Evolutionary conservation across 2,329 filamentous ascomycete species (phyloP).

Genomic region (Alternaria infectoria): DNA sequence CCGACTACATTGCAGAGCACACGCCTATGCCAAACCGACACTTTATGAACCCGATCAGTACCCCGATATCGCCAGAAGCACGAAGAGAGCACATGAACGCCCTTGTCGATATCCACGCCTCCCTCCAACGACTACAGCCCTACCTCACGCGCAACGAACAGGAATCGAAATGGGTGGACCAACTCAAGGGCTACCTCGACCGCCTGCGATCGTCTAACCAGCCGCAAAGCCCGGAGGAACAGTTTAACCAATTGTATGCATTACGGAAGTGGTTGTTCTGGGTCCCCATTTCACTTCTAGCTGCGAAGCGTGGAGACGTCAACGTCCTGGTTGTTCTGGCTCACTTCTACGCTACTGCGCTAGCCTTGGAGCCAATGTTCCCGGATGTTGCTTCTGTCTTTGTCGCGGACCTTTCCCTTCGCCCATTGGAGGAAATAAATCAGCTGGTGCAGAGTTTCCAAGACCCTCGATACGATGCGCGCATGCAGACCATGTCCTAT

Average conservation of each 20-base stretch:
- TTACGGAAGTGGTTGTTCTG: constrained; percentile 94
- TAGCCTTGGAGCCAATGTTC: constrained; percentile 89
- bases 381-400: constrained; percentile 90
- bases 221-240: constrained; percentile 69
- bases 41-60: constrained; percentile 69
- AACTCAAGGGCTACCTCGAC: constrained; percentile 56
- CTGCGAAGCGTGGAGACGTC: constrained; percentile 76
- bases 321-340: constrained; percentile 83
- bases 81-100: constrained; percentile 62
- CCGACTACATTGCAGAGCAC: constrained; percentile 80
- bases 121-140: constrained; percentile 53
- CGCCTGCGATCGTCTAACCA: constrained; percentile 51
- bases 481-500: constrained; percentile 52
- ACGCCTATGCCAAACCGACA: constrained; percentile 50
- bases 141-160: constrained; percentile 53
- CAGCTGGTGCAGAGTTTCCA: constrained; percentile 66
- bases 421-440: constrained; percentile 86
- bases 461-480: constrained; percentile 49
- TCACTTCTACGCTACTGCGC: constrained; percentile 87
- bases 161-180: constrained; percentile 57
- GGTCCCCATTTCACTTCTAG: constrained; percentile 84
- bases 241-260: constrained; percentile 88
- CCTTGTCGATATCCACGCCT: constrained; percentile 50
- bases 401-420: constrained; percentile 70
- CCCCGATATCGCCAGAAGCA: constrained; percentile 63